Base-by-base conservation (phyloP, 768 basidiomycete species). In the Naematelia aurantialba region DNA sequence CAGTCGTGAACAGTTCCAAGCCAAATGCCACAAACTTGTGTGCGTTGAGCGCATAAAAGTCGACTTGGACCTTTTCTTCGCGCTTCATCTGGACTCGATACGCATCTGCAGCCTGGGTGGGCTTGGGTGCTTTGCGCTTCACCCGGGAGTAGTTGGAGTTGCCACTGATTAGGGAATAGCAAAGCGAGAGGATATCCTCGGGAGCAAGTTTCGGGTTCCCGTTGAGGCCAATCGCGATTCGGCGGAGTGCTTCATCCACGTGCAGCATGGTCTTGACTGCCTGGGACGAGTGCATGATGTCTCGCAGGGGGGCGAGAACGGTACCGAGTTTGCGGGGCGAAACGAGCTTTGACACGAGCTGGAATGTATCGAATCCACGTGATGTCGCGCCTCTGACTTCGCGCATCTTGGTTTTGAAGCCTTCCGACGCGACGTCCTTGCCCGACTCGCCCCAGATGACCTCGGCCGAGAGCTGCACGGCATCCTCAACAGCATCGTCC, bases 401-500 rank as follows among this genome's bases (percentile, higher is more conserved):
- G 21, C 88, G 83, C 85, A 91, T 89, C 77, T 89, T 92, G 17
- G 91, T 92, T 79, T 87, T 90, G 84, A 94, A 97, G 24, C 87
- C 93, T 66, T 92, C 91, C 2, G 87, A 81, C 58, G 86, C 84
- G 0, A 89, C 86, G 68, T 97, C 90, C 75, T 89, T 89, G 13
- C 88, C 89, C 1, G 93, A 92, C 73, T 92, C 86, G 25, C 94
- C 94, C 66, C 97, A 97, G 53, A 97, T 83, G 52, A 97, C 94
- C 70, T 90, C 91, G 0, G 86, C 85, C 14, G 88, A 86, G 56
- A 97, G 79, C 69, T 88, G 84, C 0, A 89, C 86, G 5, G 92
- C 81, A 65, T 91, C 88, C 46, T 83, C 83, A 19, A 91, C 86
- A 63, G 87, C 87, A 14, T 82, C 81, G 64, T 97, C 92, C 1